Base-by-base conservation (phyloP, 2,329 filamentous ascomycete species). In the Aotearoamyces nothofagi region DNA sequence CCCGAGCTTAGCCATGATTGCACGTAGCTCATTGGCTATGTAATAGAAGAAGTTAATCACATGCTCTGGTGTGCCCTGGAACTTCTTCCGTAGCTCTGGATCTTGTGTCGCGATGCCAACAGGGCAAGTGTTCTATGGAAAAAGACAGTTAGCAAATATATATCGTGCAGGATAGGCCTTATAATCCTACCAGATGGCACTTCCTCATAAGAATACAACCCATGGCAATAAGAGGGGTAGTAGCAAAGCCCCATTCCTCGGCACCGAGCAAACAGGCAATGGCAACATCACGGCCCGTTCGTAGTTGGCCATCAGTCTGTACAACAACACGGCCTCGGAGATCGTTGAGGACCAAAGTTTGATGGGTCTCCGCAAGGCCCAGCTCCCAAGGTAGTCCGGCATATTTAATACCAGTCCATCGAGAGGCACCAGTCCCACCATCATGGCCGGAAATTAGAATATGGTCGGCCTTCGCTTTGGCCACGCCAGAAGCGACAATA, bases 11-110 rank as follows among this genome's bases (percentile, higher is more conserved):
- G 87, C 86, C 87, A 96, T 94, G 56, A 96, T 92, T 19, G 86
- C 83, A 50, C 87, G 78, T 33, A 96, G 71, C 60, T 96, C 87
- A 49, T 96, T 96, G 42, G 87, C 80, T 29, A 96, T 68, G 48
- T 94, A 96, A 61, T 94, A 96, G 61, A 93, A 93, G 65, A 94
- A 94, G 66, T 94, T 96, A 56, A 96, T 94, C 33, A 93, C 86
- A 44, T 94, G 83, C 58, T 96, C 87, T 8, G 87, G 86, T 1
- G 82, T 86, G 37, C 87, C 87, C 42, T 75, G 65, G 56, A 96
- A 94, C 59, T 94, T 96, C 66, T 86, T 80, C 35, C 87, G 73
- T 2, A 96, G 67, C 50, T 87, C 79, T n/a, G 84, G 84, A 45
- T 94, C 86, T 50, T 96, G 87, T 1, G 86, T 93, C 3, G 87